Base-by-base conservation (phyloP, 164 flowering plant species). In the Taxillus chinensis region DNA sequence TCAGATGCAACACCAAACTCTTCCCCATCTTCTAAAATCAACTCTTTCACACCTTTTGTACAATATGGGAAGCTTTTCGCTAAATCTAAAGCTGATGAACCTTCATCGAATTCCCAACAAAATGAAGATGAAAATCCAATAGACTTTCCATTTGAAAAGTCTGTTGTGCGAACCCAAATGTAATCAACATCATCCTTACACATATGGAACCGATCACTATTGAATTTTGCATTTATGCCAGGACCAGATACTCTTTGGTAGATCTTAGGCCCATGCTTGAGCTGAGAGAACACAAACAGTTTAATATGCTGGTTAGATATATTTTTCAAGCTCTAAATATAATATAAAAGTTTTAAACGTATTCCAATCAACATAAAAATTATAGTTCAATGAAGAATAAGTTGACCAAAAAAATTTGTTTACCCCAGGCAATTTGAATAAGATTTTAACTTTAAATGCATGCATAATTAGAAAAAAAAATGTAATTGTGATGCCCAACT, bases 111-210 rank as follows among this genome's bases (percentile, higher is more conserved):
- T 67, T 83, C 80, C 85, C 81, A 89, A 62, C 84, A 89, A 54
- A 91, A 74, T 15, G 85, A 67, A 63, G 85, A 79, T 62, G 96
- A 81, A 51, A 71, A 75, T 54, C 97, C 97, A 70, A 90, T 73
- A 46, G 99, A 79, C 61, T 84, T 89, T 38, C 64, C 16, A 2
- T 15, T 42, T 14, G 97, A 86, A 68, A 95, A 87, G 61, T 91
- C 97, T 41, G 96, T 82, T 7, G 95, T 83, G n/a, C 99, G 97
- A 66, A 95, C 83, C 99, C 99, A 95, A 4, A 79, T 56, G 69
- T 74, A 84, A 51, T 87, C 83, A 63, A 67, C 62, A 68, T 91
- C 83, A 63, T 86, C 99, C 82, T 87, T 86, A 76, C 81, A 87
- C 38, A 87, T 52, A 72, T 73, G 81, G 72, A 86, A 95, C 41